These are phyloP conservation scores for Galerina marginata DNA, from an alignment of 768 basidiomycete genomes.

Conservation along the genomic window DNA sequence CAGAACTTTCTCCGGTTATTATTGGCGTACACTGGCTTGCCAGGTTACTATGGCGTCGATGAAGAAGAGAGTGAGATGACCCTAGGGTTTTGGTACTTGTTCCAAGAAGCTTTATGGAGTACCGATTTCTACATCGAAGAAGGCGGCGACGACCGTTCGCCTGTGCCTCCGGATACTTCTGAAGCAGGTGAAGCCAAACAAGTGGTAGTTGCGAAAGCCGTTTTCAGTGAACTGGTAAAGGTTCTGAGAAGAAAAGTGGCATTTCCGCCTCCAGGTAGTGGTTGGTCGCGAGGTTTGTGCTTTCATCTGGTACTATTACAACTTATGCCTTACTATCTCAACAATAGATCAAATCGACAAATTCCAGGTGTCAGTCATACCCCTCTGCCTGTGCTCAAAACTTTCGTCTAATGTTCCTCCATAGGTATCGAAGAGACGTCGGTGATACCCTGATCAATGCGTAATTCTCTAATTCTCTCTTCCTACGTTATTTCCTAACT, in stretches of 20 bases:
- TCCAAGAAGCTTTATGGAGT: slow-evolving; percentile 87
- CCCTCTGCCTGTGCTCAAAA: neutral
- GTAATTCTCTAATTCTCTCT: slow-evolving; percentile 44
- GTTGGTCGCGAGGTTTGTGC: slow-evolving; percentile 73
- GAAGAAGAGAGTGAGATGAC: slow-evolving; percentile 91
- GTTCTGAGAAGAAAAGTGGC: slow-evolving; percentile 74
- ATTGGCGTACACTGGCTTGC: slow-evolving; percentile 71
- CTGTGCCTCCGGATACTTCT: slow-evolving; percentile 24
- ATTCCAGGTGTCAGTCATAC: slow-evolving; percentile 68
- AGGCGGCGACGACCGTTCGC: slow-evolving; percentile 36
- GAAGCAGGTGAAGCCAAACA: slow-evolving; percentile 36
- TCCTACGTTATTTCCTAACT: neutral
- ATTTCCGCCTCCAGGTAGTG: slow-evolving; percentile 62
- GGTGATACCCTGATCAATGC: slow-evolving; percentile 90
- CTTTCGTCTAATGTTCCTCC: neutral
- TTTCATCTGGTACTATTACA: slow-evolving; percentile 1
- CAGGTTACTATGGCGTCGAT: slow-evolving; percentile 80
- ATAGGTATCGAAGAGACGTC: slow-evolving; percentile 84
- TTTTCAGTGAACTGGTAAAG: slow-evolving; percentile 80
- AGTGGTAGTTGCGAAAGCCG: slow-evolving; percentile 67
- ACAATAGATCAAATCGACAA: slow-evolving; percentile 76
- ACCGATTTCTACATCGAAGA: slow-evolving; percentile 57
- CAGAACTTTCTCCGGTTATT: slow-evolving; percentile 77
- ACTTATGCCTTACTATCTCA: slow-evolving; percentile 14
- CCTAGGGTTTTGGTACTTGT: slow-evolving; percentile 87